A percentile compares a stretch with the other conserved stretches of the same genome.
Evolutionary conservation across 2,329 filamentous ascomycete genomes (phyloP).

Genomic region (Fusarium sp.): DNA sequence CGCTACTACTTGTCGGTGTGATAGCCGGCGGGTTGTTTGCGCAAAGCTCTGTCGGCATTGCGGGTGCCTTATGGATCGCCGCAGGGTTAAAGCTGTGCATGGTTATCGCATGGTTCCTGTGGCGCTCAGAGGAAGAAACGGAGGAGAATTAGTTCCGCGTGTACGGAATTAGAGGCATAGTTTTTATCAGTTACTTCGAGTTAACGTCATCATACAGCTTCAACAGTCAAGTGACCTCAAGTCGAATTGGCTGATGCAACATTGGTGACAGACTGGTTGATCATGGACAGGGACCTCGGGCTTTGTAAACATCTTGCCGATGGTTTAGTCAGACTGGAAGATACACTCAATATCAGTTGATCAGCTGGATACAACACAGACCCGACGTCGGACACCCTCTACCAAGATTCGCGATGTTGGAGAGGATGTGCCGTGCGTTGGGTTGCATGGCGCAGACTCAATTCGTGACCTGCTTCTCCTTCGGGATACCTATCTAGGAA

Average conservation of each 20-base stretch:
- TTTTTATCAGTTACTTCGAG: neutral
- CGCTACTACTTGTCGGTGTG: slow-evolving; percentile 61
- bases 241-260: slow-evolving; percentile 23
- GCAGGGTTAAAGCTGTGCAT: slow-evolving; percentile 66
- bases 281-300: slow-evolving; percentile 25
- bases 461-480: slow-evolving; percentile 14
- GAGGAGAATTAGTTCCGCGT: slow-evolving; percentile 2
- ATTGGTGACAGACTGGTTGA: slow-evolving; percentile 14
- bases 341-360: slow-evolving; percentile 4
- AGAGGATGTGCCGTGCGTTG: slow-evolving; percentile 12
- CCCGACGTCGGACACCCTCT: slow-evolving; percentile 28
- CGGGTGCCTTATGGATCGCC: slow-evolving; percentile 68
- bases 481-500: slow-evolving; percentile 33
- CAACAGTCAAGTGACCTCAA: slow-evolving; percentile 15
- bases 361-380: slow-evolving; percentile 4
- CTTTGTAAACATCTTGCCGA: slow-evolving; percentile 7
- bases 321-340: neutral
- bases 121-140: slow-evolving; percentile 61
- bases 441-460: slow-evolving; percentile 19
- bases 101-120: slow-evolving; percentile 68
- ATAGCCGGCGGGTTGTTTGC: slow-evolving; percentile 61
- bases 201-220: slow-evolving; percentile 10
- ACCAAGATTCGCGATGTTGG: slow-evolving; percentile 11
- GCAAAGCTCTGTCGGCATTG: slow-evolving; percentile 58
- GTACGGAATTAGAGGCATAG: neutral